Evolutionary conservation across 2,329 filamentous ascomycete genomes (phyloP), one percentile per base, ranked within the genome.

Genomic region (Aureobasidium melanogenum): DNA sequence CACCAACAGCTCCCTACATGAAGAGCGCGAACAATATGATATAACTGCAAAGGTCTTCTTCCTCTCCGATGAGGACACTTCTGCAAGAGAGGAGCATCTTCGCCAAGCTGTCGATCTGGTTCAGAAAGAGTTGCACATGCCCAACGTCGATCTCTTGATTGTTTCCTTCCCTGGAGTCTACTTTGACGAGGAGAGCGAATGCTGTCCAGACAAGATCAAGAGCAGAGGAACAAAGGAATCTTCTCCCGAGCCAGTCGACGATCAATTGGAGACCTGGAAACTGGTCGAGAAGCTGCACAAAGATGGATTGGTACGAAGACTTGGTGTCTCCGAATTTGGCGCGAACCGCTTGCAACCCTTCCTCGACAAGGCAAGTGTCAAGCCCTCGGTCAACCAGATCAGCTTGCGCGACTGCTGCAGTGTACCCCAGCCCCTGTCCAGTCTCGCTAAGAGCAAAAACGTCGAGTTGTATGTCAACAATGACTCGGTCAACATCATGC

Each of bases 41-140:
- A 91, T 97, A 69, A 97, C 93, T 0, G 87, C 94, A 64, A 99
- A 99, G 76, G 77, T 99, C 24, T 99, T 99, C 79, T 95, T 94
- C 74, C 82, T 97, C 30, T 88, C 91, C 3, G 84, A 83, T 19
- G 68, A 66, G 24, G 64, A 67, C 24, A 65, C 55, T 12, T 64
- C 66, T 28, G 56, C 66, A 10, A 84, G 93, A 63, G 83, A 83
- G 66, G 78, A 80, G 60, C 87, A 96, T 71, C 88, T 89, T 9
- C 76, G 82, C 60, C 88, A 95, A 70, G 93, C 94, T 1, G 80
- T 99, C 66, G 79, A 84, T 56, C 76, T 96, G 10, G 92, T 97
- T 10, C 80, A 88, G 66, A 88, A 87, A 71, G 90, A 96, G 74
- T 78, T 99, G 62, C 83, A 86, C 58, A 85, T 92, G 60, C 74